These are phyloP conservation scores for Ustilago xerochloae DNA, from an alignment of 1,284 basidiomycete species.

Conservation along the genomic window DNA sequence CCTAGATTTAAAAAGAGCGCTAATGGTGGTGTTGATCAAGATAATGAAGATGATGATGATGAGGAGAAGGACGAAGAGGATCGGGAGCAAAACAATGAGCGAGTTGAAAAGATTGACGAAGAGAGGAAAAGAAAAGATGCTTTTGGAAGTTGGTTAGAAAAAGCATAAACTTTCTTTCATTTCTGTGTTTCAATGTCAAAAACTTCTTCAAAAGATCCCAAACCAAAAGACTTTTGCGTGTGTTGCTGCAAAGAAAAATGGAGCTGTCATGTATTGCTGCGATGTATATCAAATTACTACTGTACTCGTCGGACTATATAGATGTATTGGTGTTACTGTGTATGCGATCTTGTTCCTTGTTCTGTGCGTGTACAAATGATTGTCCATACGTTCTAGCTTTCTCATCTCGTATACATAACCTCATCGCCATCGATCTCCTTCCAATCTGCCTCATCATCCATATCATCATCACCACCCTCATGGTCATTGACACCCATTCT, in stretches of 20 bases:
- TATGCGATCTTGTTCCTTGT: background rate
- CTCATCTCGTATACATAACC: conserved; percentile 22
- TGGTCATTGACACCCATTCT: conserved; percentile 54
- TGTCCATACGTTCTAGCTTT: background rate
- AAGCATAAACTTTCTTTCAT: background rate
- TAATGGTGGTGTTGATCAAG: conserved; percentile 46
- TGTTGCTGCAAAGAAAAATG: too few relatives aligned
- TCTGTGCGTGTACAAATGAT: background rate
- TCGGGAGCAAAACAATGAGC: background rate
- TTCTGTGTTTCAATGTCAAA: background rate
- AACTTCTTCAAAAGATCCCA: background rate
- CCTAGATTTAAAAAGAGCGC: conserved; percentile 80
- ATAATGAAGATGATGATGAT: conserved; percentile 30
- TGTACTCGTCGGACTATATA: too few relatives aligned
- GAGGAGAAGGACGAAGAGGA: conserved; percentile 8
- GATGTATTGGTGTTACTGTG: background rate
- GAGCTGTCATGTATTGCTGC: too few relatives aligned
- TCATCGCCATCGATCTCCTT: conserved; percentile 29
- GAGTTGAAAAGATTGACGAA: too few relatives aligned
- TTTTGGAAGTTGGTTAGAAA: conserved; percentile 28
- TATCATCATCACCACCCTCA: conserved; percentile 15
- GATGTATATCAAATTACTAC: too few relatives aligned
- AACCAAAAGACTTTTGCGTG: too few relatives aligned
- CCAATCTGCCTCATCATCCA: conserved; percentile 31
- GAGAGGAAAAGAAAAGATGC: conserved; percentile 20